A percentile compares a stretch with the other conserved stretches of the same genome.
Evolutionary conservation across 768 basidiomycete species (phyloP).

Genomic region (Pulveroboletus sp.): DNA sequence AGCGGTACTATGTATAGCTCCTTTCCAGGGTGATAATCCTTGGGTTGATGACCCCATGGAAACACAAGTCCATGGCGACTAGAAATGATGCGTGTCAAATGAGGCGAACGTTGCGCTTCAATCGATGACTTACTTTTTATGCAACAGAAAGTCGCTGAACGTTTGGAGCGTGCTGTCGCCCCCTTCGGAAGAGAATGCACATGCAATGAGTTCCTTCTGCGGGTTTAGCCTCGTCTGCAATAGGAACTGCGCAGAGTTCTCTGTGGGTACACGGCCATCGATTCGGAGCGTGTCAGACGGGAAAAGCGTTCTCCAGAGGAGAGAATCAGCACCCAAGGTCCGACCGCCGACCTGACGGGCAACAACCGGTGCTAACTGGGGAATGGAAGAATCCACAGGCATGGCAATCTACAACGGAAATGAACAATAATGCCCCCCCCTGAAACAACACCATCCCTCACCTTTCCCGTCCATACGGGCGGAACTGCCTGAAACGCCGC

Average conservation of each 20-base stretch:
- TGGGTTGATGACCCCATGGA: constrained; percentile 75
- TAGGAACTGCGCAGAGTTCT: constrained; percentile 74
- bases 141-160: constrained; percentile 61
- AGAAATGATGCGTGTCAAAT: constrained; percentile 13
- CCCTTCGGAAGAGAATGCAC: constrained; percentile 58
- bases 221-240: constrained; percentile 73
- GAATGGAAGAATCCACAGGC: constrained; percentile 70
- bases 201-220: constrained; percentile 74
- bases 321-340: constrained; percentile 47
- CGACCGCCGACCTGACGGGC: constrained; percentile 82
- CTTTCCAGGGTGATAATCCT: constrained; percentile 71
- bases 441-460: constrained; percentile 30
- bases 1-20: constrained; percentile 87
- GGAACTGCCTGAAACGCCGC: constrained; percentile 52
- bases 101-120: constrained; percentile 7
- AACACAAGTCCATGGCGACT: constrained; percentile 86
- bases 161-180: constrained; percentile 49
- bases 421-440: constrained; percentile 6
- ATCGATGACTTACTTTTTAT: constrained; percentile 56
- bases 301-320: constrained; percentile 74
- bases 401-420: constrained; percentile 56
- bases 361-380: constrained; percentile 59
- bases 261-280: constrained; percentile 77
- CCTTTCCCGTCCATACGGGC: constrained; percentile 72
- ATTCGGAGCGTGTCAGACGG: constrained; percentile 66